Evolutionary conservation across 306 rosid genomes (phyloP).

Genomic region (Quercus glauca): DNA sequence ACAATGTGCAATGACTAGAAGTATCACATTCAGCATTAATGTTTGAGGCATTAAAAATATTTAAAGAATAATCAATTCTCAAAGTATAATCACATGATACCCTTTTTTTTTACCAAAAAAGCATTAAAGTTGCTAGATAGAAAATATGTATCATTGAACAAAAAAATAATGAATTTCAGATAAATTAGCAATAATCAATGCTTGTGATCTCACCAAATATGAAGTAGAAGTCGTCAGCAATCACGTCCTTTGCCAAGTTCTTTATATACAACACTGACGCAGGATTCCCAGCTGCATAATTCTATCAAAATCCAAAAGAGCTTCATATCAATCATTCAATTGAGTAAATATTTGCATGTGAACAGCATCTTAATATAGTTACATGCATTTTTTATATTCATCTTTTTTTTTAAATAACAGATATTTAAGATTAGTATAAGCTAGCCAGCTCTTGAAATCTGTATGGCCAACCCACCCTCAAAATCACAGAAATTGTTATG

Average conservation of each 20-base stretch:
- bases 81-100: not conserved
- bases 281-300: conserved; percentile 81
- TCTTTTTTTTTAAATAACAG: not conserved
- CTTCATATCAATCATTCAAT: conserved; percentile 9
- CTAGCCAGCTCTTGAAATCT: not conserved
- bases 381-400: not conserved
- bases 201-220: conserved; percentile 71
- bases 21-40: not conserved
- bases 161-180: not conserved
- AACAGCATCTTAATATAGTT: conserved; percentile 1
- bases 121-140: conserved; percentile 14
- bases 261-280: conserved; percentile 82
- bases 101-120: conserved; percentile 2
- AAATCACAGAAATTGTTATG: too few species aligned
- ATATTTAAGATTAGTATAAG: not conserved
- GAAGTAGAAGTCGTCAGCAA: conserved; percentile 68
- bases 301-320: conserved; percentile 55
- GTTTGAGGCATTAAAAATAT: not conserved
- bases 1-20: not conserved
- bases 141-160: not conserved
- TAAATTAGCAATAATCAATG: not conserved
- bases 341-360: conserved; percentile 9
- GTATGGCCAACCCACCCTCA: too few species aligned
- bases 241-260: conserved; percentile 92
- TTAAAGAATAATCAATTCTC: not conserved